Percentiles rank a stretch among this genome's conserved stretches.
phyloP scores from a whole-genome alignment of 495 filamentous ascomycete genomes.

The Podospora appendiculata region DNA sequence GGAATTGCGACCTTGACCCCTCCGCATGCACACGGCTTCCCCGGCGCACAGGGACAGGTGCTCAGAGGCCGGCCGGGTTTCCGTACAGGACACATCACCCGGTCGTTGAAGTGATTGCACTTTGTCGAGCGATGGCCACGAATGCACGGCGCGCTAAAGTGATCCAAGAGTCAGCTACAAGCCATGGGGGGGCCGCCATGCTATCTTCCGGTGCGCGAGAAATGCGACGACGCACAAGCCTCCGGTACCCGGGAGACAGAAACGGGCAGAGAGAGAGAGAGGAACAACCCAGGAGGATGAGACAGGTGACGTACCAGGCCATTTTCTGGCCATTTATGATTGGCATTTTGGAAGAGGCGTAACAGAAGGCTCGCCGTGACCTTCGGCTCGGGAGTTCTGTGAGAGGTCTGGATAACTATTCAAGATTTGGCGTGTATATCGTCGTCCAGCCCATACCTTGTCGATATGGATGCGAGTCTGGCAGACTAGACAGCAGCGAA shows the following conservation, averaged over 20 bases:
- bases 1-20: slow-evolving; percentile 47
- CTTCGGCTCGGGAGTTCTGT: no score
- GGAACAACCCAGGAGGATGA: background rate
- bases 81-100: slow-evolving; percentile 69
- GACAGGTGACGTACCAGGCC: slow-evolving; percentile 42
- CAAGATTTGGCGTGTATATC: no score
- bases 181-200: no score
- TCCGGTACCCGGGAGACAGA: background rate
- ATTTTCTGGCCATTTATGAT: slow-evolving; percentile 51
- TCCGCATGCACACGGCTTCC: slow-evolving; percentile 41
- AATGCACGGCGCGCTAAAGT: slow-evolving; percentile 68
- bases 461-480: no score
- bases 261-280: background rate
- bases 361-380: no score
- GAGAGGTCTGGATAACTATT: no score
- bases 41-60: slow-evolving; percentile 65
- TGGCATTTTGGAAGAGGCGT: slow-evolving; percentile 34
- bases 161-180: slow-evolving; percentile 11
- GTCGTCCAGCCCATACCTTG: no score
- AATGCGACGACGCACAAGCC: background rate
- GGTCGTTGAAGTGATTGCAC: slow-evolving; percentile 65
- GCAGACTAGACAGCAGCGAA: background rate
- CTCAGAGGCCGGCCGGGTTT: slow-evolving; percentile 74
- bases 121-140: slow-evolving; percentile 80
- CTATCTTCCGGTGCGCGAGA: background rate